Percentiles rank a stretch among this genome's conserved stretches.
Evolutionary conservation across 352 stramenopile species (phyloP).

Genomic region (Phytopythium ostracodes): DNA sequence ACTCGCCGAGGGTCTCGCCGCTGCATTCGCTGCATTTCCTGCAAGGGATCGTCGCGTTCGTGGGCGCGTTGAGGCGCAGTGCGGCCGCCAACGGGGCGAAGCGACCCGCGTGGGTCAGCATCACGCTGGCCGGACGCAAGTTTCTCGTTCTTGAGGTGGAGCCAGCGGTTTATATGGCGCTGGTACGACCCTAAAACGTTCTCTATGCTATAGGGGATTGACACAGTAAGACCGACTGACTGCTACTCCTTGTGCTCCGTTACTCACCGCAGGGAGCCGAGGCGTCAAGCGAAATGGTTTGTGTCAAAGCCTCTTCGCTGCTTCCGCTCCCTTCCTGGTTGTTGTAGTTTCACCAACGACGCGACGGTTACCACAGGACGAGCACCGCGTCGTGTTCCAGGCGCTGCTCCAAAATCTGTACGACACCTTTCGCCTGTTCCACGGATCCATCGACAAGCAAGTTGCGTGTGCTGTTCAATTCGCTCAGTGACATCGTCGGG

Average conservation of each 20-base stretch:
- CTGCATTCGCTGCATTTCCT: slow-evolving; percentile 44
- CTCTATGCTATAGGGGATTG: too few relatives aligned
- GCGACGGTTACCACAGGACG: slow-evolving; percentile 14
- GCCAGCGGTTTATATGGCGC: slow-evolving; percentile 51
- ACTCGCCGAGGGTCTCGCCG: slow-evolving; percentile 11
- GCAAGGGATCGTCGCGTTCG: slow-evolving; percentile 52
- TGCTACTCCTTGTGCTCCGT: too few relatives aligned
- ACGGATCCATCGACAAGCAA: slow-evolving; percentile 46
- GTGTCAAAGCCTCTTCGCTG: slow-evolving; percentile 1
- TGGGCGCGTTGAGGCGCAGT: slow-evolving; percentile 24
- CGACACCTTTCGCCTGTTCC: slow-evolving; percentile 47
- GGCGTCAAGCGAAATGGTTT: slow-evolving; percentile 27
- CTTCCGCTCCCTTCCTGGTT: too few relatives aligned
- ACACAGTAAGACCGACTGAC: background rate
- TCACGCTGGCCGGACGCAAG: slow-evolving; percentile 29
- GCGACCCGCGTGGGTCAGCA: slow-evolving; percentile 34
- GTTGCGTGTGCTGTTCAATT: background rate
- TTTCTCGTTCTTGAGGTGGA: slow-evolving; percentile 57
- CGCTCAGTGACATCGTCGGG: too few relatives aligned
- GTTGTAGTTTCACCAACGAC: too few relatives aligned
- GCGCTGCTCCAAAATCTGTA: slow-evolving; percentile 42
- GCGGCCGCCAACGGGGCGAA: background rate
- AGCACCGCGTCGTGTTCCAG: slow-evolving; percentile 31
- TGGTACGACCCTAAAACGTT: slow-evolving; percentile 22
- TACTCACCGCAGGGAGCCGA: slow-evolving; percentile 19